Evolutionary conservation across 176 grass and related monocot species (phyloP).

Genomic region (Zizania latifolia): DNA sequence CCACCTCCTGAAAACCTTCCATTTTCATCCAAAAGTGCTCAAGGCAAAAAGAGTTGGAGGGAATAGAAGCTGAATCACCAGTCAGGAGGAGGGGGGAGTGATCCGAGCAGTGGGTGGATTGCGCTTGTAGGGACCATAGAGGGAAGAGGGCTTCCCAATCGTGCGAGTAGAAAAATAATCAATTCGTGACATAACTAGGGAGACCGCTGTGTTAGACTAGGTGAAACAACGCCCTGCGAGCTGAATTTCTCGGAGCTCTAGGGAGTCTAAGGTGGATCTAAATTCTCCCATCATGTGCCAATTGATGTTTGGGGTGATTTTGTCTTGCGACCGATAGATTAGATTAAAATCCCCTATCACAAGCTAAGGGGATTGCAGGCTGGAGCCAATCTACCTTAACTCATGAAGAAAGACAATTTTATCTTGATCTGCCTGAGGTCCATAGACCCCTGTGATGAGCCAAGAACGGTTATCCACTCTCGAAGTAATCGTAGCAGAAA

Average conservation of each 20-base stretch:
- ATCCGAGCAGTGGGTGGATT: neutral
- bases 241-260: neutral
- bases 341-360: too few relatives aligned
- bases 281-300: neutral
- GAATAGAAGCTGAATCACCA: neutral
- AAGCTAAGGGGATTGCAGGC: neutral
- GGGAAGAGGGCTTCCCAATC: neutral
- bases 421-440: neutral
- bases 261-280: too few relatives aligned
- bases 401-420: neutral
- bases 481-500: neutral
- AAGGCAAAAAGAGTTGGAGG: too few relatives aligned
- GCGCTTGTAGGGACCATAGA: neutral
- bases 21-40: too few relatives aligned
- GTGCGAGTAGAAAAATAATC: neutral
- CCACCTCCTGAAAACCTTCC: neutral
- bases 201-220: neutral
- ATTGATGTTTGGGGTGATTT: neutral
- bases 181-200: neutral
- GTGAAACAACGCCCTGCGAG: neutral
- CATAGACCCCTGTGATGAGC: neutral
- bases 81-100: neutral
- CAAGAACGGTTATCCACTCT: neutral
- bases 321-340: too few relatives aligned
- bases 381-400: neutral